Conservation (phyloP, 2,329 filamentous ascomycete genomes). For the Neocatenulostroma microsporum region DNA sequence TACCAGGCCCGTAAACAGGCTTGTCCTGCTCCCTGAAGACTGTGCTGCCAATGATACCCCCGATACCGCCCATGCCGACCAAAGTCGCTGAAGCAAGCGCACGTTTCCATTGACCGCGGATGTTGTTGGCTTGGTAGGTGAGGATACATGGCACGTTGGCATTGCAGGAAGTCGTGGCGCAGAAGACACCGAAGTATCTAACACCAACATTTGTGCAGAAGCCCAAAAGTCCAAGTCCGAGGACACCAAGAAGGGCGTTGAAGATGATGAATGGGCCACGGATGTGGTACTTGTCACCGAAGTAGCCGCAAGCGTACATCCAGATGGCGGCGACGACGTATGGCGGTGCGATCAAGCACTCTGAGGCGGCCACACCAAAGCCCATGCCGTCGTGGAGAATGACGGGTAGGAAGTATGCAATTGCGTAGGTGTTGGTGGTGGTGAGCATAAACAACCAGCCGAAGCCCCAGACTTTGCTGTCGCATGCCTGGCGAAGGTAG, state of each 20-base stretch:
- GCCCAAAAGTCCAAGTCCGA: slow-evolving; percentile 30
- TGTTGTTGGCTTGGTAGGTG: too few relatives aligned
- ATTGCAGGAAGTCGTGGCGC: slow-evolving; percentile 27
- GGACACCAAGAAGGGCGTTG: slow-evolving; percentile 26
- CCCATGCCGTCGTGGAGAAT: slow-evolving; percentile 31
- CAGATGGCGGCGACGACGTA: slow-evolving; percentile 31
- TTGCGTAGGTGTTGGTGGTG: slow-evolving; percentile 39
- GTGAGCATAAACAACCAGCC: slow-evolving; percentile 51
- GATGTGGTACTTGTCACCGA: slow-evolving; percentile 28
- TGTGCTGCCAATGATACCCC: slow-evolving; percentile 52
- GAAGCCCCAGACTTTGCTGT: slow-evolving; percentile 50
- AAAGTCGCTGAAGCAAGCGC: slow-evolving; percentile 69
- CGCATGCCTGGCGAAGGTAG: slow-evolving; percentile 31
- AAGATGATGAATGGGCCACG: slow-evolving; percentile 30
- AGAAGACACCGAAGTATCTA: slow-evolving; percentile 31
- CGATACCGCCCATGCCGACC: slow-evolving; percentile 68
- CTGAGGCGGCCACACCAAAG: slow-evolving; percentile 22
- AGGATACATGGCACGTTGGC: slow-evolving; percentile 62
- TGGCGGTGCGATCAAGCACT: slow-evolving; percentile 28
- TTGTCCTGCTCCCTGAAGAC: slow-evolving; percentile 29
- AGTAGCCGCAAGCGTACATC: slow-evolving; percentile 25
- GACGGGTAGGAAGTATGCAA: slow-evolving; percentile 32
- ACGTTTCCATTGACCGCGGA: slow-evolving; percentile 85
- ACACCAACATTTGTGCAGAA: slow-evolving; percentile 22
- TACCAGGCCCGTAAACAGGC: slow-evolving; percentile 27